phyloP scores from a whole-genome alignment of 768 basidiomycete genomes.

The Boletus tylopilopsis region DNA sequence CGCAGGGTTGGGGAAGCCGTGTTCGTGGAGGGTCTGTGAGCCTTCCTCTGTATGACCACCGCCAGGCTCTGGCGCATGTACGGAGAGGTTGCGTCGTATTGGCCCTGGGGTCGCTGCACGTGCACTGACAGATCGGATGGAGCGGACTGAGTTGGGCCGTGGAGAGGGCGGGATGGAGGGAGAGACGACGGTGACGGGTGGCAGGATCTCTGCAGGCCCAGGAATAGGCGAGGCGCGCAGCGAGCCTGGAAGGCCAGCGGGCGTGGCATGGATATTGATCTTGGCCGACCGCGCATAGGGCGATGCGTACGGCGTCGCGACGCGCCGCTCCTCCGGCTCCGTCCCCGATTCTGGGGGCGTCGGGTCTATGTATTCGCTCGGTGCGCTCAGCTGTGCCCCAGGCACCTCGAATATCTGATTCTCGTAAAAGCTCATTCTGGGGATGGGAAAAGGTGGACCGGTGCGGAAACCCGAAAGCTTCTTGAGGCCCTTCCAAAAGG shows the following conservation, averaged over 20 bases:
- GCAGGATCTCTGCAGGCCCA: background rate
- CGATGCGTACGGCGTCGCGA: conserved; percentile 14
- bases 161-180: conserved; percentile 12
- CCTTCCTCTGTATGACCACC: conserved; percentile 1
- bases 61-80: background rate
- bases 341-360: conserved; percentile 1
- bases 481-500: conserved; percentile 33
- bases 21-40: conserved; percentile 21
- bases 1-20: background rate
- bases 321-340: conserved; percentile 22
- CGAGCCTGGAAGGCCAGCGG: background rate
- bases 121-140: conserved; percentile 4
- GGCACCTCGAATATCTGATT: conserved; percentile 6
- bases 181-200: conserved; percentile 17
- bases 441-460: conserved; percentile 2
- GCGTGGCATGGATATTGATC: background rate
- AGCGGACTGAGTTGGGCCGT: background rate
- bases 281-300: conserved; percentile 9
- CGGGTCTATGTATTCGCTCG: conserved; percentile 17
- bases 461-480: conserved; percentile 22
- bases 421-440: background rate
- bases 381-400: background rate
- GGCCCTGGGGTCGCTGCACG: background rate
- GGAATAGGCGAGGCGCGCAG: conserved; percentile 1
- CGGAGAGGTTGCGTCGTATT: background rate